Evolutionary conservation across 2,329 filamentous ascomycete species (phyloP).

Genomic region (Paecilomyces formosus): DNA sequence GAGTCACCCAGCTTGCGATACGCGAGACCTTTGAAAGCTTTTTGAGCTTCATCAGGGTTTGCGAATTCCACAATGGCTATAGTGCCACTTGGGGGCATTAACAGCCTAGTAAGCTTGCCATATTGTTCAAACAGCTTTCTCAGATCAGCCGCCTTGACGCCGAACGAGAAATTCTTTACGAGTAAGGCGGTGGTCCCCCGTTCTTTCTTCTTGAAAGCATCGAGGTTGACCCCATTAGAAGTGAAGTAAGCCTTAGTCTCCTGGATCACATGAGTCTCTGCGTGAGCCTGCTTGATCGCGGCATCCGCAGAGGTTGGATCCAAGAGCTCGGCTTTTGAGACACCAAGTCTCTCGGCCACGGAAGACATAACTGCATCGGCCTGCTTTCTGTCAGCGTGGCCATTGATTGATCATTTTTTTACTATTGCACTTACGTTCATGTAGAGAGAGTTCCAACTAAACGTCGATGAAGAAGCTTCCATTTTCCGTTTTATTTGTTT

Average conservation of each 20-base stretch:
- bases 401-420: background rate
- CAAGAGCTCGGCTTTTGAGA: slow-evolving; percentile 83
- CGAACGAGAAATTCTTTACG: slow-evolving; percentile 90
- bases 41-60: slow-evolving; percentile 68
- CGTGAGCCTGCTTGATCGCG: slow-evolving; percentile 91
- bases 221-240: slow-evolving; percentile 80
- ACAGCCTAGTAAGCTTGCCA: slow-evolving; percentile 69
- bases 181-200: slow-evolving; percentile 82
- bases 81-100: slow-evolving; percentile 89
- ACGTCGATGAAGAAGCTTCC: slow-evolving; percentile 67
- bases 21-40: slow-evolving; percentile 75
- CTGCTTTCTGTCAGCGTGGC: slow-evolving; percentile 16
- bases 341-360: slow-evolving; percentile 74
- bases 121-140: slow-evolving; percentile 76
- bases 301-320: slow-evolving; percentile 95
- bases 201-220: slow-evolving; percentile 79
- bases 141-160: slow-evolving; percentile 71
- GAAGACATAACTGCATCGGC: slow-evolving; percentile 85
- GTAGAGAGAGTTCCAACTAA: slow-evolving; percentile 99
- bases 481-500: slow-evolving; percentile 79
- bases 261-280: slow-evolving; percentile 91
- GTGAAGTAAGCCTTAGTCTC: slow-evolving; percentile 91
- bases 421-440: slow-evolving; percentile 63
- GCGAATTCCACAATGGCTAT: slow-evolving; percentile 90
- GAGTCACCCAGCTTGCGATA: slow-evolving; percentile 89